phyloP scores from a whole-genome alignment of 2,329 filamentous ascomycete species.

The Kalmusia sp. region DNA sequence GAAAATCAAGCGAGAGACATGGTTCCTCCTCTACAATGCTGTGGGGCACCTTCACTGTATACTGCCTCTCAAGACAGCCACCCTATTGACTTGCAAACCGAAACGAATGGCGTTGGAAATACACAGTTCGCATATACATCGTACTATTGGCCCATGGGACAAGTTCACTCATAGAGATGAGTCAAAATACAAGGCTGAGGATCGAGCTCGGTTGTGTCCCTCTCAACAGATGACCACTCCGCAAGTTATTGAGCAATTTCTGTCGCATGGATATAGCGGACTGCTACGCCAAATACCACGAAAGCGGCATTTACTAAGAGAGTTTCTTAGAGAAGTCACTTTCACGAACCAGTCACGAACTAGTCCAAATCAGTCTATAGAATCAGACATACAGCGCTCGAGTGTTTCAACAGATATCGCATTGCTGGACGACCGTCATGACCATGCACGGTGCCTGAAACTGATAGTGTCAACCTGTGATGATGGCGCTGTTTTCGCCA shows the following conservation, averaged over 20 bases:
- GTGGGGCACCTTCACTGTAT: background rate
- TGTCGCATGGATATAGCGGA: constrained; percentile 2
- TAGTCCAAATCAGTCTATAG: background rate
- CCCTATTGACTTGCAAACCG: too few species aligned
- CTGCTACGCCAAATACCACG: constrained; percentile 15
- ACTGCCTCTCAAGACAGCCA: background rate
- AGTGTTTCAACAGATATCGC: background rate
- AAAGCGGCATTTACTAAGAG: constrained; percentile 10
- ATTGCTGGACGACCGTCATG: constrained; percentile 23
- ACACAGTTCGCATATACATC: background rate
- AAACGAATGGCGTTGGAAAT: background rate
- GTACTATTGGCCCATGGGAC: constrained; percentile 14
- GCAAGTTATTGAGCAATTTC: constrained; percentile 15
- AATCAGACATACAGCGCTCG: constrained; percentile 5
- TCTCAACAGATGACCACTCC: background rate
- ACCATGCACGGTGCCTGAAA: constrained; percentile 17
- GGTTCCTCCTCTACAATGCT: background rate
- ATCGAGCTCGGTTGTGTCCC: constrained; percentile 4
- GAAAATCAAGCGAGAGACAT: background rate
- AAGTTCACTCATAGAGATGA: constrained; percentile 11
- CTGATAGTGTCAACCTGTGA: constrained; percentile 4
- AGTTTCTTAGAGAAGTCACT: constrained; percentile 11
- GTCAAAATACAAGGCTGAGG: constrained; percentile 10
- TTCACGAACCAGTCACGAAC: background rate
- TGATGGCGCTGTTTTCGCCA: constrained; percentile 12